Evolutionary conservation across 2,329 filamentous ascomycete genomes (phyloP), one percentile per base, ranked within the genome.

Genomic region (Beauveria sp.): DNA sequence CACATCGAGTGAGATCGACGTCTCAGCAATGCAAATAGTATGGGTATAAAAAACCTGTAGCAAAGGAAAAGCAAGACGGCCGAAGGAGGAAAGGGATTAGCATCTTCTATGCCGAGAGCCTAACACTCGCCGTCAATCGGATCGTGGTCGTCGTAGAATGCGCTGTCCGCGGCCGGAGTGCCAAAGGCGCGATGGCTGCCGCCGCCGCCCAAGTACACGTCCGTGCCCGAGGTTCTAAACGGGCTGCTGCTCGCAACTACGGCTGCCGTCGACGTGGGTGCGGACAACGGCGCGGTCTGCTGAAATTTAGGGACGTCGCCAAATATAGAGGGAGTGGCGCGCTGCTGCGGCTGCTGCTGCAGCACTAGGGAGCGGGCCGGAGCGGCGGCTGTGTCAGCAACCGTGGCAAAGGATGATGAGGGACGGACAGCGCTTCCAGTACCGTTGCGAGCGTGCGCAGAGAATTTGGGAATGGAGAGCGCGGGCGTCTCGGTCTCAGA

Each of bases 111-210:
- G 14, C 18, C 28, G 12, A 22, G 2, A 45, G 26, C 12, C 55
- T 68, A 78, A 60, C 73, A 70, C 66, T 78, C 76, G 47, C 74
- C 76, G 16, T 77, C 74, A 4, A 67, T 65, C 2, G 10, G 2
- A 22, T 69, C 67, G 45, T 65, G 65, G 18, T 70, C 70, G 28
- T 65, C 65, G 30, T 63, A 57, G 46, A 58, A 45, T 46, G 54
- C 26, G 30, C 42, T 49, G 3, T 58, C 38, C 34, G 52, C 42
- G 40, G 55, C 50, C 20, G 50, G 24, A 49, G 9, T 53, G 54
- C 47, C 18, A 61, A 49, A 46, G 34, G 30, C 46, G 26, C 22
- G 57, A 16, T 34, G 52, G 24, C 24, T n/a, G 42, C 52, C 53
- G 51, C 22, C 55, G 49, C 54, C 45, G 43, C 45, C 53, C 12